Conservation (phyloP, 345 rosid genomes). For the Sonneratia alba region DNA sequence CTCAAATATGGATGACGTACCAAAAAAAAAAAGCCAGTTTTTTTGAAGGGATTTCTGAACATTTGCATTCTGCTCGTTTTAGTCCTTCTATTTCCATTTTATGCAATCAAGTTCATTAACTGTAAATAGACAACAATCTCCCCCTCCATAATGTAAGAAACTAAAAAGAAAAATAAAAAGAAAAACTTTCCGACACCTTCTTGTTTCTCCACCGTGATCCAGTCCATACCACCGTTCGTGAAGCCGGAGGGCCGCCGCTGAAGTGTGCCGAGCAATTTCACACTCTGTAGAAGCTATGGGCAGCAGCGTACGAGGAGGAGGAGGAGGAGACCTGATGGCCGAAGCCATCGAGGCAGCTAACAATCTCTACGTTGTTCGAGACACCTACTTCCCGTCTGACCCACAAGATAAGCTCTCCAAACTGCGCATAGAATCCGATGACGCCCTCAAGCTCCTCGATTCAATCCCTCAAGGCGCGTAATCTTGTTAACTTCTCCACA, state of each 20-base stretch:
- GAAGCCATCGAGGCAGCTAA: slow-evolving; percentile 29
- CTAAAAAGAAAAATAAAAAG: neutral
- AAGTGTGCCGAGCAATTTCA: neutral
- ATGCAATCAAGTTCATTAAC: neutral
- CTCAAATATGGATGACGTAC: no score
- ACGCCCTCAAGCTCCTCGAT: slow-evolving; percentile 49
- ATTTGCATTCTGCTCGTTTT: neutral
- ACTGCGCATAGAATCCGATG: slow-evolving; percentile 39
- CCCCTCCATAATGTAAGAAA: no score
- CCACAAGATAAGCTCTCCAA: slow-evolving; percentile 41
- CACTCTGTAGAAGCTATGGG: slow-evolving; percentile 11
- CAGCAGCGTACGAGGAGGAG: slow-evolving; percentile 11
- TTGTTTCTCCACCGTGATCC: neutral
- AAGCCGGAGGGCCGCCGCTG: neutral
- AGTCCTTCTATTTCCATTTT: neutral
- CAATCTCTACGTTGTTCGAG: slow-evolving; percentile 40
- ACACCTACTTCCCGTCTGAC: slow-evolving; percentile 51
- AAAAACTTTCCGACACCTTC: neutral
- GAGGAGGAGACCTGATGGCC: slow-evolving; percentile 26
- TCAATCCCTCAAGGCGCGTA: slow-evolving; percentile 37
- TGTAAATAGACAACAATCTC: no score
- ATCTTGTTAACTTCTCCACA: neutral
- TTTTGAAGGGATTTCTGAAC: no score
- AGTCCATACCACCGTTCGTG: neutral
- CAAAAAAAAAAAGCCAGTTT: no score